phyloP scores from a whole-genome alignment of 2,329 filamentous ascomycete species.

The Xylariaceae sp. region DNA sequence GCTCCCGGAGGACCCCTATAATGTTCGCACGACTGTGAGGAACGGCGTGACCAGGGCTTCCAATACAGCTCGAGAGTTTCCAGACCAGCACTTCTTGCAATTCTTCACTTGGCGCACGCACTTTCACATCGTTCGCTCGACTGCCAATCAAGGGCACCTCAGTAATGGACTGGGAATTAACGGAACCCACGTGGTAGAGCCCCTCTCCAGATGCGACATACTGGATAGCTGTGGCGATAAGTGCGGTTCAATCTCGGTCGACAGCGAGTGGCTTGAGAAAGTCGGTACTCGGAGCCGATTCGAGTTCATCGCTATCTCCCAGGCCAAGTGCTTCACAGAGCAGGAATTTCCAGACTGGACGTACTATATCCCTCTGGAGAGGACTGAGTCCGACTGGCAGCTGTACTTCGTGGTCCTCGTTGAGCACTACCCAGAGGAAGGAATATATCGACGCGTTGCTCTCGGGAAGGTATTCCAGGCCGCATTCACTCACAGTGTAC shows the following conservation, averaged over 20 bases:
- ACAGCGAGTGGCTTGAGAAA: constrained; percentile 12
- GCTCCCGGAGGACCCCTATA: constrained; percentile 7
- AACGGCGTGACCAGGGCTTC: too few relatives aligned
- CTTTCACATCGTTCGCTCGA: too few relatives aligned
- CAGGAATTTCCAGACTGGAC: constrained; percentile 26
- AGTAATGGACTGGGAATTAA: too few relatives aligned
- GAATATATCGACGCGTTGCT: constrained; percentile 20
- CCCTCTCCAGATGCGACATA: too few relatives aligned
- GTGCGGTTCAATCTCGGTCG: constrained; percentile 24
- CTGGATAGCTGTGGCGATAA: constrained; percentile 22
- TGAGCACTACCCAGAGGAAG: constrained; percentile 12
- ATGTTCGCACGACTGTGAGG: too few relatives aligned
- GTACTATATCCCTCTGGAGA: constrained; percentile 27
- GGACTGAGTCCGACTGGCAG: constrained; percentile 25
- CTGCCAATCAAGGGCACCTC: too few relatives aligned
- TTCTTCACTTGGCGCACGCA: constrained; percentile 25
- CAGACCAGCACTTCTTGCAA: constrained; percentile 21
- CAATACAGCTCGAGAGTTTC: too few relatives aligned
- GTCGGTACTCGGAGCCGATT: constrained; percentile 4
- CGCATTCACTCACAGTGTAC: constrained; percentile 15
- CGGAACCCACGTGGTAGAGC: too few relatives aligned
- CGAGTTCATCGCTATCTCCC: constrained; percentile 25
- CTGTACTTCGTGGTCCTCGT: constrained; percentile 27
- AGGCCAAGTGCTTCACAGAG: constrained; percentile 25
- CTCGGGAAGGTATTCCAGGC: constrained; percentile 27